These are phyloP conservation scores for Rhodofomes roseus DNA, from an alignment of 1,284 basidiomycete species.

Conservation along the genomic window DNA sequence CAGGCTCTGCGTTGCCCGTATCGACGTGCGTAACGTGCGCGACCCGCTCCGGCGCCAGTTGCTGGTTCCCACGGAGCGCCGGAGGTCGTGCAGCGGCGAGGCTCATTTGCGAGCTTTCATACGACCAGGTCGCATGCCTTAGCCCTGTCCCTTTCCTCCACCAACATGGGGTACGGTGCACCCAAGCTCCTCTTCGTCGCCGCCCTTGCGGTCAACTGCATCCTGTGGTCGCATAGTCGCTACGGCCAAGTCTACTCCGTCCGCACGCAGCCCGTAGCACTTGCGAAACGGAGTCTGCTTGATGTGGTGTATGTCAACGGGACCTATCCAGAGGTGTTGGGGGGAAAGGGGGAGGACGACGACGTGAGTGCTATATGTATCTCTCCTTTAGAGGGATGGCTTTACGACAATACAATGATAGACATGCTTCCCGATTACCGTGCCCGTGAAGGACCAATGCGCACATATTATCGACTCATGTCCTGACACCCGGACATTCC, in stretches of 20 bases:
- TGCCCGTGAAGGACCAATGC: constrained; percentile 59
- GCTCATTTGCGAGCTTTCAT: constrained; percentile 2
- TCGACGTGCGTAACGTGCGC: too few species aligned
- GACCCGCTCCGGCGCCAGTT: not conserved
- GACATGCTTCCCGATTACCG: constrained; percentile 41
- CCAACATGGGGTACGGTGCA: constrained; percentile 36
- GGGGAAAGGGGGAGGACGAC: not conserved
- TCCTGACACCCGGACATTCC: constrained; percentile 53
- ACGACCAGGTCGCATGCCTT: constrained; percentile 6
- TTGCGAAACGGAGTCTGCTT: constrained; percentile 19
- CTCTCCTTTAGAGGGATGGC: not conserved
- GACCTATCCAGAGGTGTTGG: not conserved
- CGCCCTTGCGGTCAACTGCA: constrained; percentile 47
- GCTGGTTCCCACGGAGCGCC: not conserved
- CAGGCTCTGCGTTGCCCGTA: too few species aligned
- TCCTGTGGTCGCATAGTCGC: constrained; percentile 65
- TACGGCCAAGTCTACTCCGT: constrained; percentile 38
- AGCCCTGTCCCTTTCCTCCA: not conserved
- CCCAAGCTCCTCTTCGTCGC: constrained; percentile 48
- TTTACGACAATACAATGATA: not conserved
- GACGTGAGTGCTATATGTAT: constrained; percentile 3
- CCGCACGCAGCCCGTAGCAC: constrained; percentile 9
- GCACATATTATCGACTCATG: constrained; percentile 54
- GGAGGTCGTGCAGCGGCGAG: not conserved
- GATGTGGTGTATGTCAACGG: constrained; percentile 3